Percentiles rank a stretch among this genome's conserved stretches.
These are phyloP conservation scores for Fagus crenata DNA, from an alignment of 306 rosid species.

Conservation along the genomic window DNA sequence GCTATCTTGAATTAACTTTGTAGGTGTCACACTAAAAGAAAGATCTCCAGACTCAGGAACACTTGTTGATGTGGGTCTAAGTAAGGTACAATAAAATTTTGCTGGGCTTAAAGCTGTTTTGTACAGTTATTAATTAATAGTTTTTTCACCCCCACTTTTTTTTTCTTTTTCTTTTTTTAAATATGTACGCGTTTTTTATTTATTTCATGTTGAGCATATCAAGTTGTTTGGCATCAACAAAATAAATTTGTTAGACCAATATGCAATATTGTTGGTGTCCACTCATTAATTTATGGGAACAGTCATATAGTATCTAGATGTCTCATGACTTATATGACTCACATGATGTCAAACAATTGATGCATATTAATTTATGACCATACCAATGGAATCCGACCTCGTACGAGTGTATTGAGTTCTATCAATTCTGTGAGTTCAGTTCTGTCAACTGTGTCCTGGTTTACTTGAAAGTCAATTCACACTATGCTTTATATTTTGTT, in stretches of 20 bases:
- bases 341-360: background rate
- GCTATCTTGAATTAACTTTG: conserved; percentile 31
- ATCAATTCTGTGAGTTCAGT: background rate
- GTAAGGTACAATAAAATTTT: conserved; percentile 58
- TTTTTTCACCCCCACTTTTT: conserved; percentile 10
- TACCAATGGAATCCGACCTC: background rate
- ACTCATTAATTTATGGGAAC: background rate
- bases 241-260: background rate
- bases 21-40: conserved; percentile 79
- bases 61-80: conserved; percentile 87
- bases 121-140: background rate
- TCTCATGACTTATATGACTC: background rate
- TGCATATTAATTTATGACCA: background rate
- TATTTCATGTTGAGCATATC: conserved; percentile 7
- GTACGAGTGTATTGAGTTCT: background rate
- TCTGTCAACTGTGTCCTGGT: background rate
- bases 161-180: background rate
- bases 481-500: background rate
- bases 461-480: background rate
- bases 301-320: background rate
- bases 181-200: background rate
- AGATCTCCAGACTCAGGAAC: conserved; percentile 53
- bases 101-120: conserved; percentile 8
- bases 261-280: background rate
- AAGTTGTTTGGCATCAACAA: conserved; percentile 12